Percentiles rank a stretch among this genome's conserved stretches.
These are phyloP conservation scores for Peziza echinospora DNA, from an alignment of 495 filamentous ascomycete species.

Conservation along the genomic window DNA sequence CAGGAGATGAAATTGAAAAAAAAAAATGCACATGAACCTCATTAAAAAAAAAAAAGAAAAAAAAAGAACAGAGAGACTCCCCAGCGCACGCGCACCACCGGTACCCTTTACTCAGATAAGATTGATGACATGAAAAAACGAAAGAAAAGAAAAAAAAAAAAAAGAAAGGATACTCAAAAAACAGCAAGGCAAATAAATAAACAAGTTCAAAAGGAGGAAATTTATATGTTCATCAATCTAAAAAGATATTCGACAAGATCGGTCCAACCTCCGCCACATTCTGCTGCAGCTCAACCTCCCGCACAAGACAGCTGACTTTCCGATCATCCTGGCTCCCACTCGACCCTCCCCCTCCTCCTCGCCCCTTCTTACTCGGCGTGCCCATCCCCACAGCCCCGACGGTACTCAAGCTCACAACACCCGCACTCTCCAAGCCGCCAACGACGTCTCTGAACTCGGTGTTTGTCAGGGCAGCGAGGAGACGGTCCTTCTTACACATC, in stretches of 20 bases:
- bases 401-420: conserved; percentile 44
- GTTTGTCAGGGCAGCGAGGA: conserved; percentile 64
- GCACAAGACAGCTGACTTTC: conserved; percentile 52
- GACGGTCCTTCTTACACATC: conserved; percentile 60
- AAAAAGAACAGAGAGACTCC: no score
- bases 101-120: no score
- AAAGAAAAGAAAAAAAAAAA: no score
- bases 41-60: no score
- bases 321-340: conserved; percentile 50
- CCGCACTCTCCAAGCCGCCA: conserved; percentile 65
- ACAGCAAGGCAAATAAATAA: no score
- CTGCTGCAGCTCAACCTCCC: conserved; percentile 50
- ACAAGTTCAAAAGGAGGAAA: no score
- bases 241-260: conserved; percentile 12
- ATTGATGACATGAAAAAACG: no score
- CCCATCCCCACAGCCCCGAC: conserved; percentile 21
- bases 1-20: no score
- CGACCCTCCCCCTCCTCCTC: conserved; percentile 23
- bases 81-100: no score
- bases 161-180: no score
- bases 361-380: conserved; percentile 37
- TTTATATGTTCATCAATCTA: no score
- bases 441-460: conserved; percentile 90
- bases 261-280: conserved; percentile 46
- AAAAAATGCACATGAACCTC: no score